These are phyloP conservation scores for Casuarina equisetifolia DNA, from an alignment of 306 rosid species.

Conservation along the genomic window DNA sequence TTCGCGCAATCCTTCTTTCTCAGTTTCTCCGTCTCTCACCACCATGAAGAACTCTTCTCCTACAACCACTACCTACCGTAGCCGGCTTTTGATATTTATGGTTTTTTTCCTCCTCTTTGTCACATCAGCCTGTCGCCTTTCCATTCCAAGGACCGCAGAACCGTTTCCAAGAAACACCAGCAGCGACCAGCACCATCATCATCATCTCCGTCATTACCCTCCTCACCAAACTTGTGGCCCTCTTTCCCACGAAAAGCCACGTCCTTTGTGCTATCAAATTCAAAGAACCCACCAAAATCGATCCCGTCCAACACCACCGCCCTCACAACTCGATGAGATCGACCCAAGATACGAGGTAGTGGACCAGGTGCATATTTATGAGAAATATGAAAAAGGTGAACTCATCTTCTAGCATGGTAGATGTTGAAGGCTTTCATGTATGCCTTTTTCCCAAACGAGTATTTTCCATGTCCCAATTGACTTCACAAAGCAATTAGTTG, in stretches of 20 bases:
- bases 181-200: not conserved
- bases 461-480: no score
- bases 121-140: constrained; percentile 21
- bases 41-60: constrained; percentile 54
- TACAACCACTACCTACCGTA: not conserved
- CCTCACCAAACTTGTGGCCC: constrained; percentile 41
- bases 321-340: constrained; percentile 27
- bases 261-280: constrained; percentile 63
- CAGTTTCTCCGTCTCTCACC: constrained; percentile 19
- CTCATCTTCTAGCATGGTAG: not conserved
- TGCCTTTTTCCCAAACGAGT: no score
- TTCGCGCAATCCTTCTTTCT: constrained; percentile 4
- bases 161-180: constrained; percentile 29
- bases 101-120: constrained; percentile 19
- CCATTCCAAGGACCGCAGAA: not conserved
- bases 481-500: no score
- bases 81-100: constrained; percentile 14
- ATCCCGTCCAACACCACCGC: constrained; percentile 19
- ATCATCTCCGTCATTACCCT: not conserved
- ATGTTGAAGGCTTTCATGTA: not conserved
- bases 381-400: no score
- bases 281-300: constrained; percentile 39
- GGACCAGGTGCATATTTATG: no score
- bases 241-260: constrained; percentile 49
- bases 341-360: constrained; percentile 64